Percentiles rank a stretch among this genome's conserved stretches.
Conservation (phyloP, 2,329 filamentous ascomycete genomes). For the Cercospora sojina region DNA sequence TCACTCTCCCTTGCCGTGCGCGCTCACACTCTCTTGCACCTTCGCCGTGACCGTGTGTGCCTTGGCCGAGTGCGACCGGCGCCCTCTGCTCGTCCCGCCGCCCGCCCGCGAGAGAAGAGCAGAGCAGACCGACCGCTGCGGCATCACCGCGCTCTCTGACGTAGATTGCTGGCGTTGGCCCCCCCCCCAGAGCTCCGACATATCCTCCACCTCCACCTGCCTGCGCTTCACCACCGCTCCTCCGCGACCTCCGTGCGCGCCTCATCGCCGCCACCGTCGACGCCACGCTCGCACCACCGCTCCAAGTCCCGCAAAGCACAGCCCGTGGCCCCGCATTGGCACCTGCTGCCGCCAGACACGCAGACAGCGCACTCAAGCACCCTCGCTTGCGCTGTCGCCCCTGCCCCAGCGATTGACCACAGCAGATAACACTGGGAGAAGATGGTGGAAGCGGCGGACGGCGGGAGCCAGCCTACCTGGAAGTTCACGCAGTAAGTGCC, state of each 20-base stretch:
- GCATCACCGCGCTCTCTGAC: constrained; percentile 5
- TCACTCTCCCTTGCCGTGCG: neutral
- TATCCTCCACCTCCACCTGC: neutral
- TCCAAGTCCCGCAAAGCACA: constrained; percentile 5
- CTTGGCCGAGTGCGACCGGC: constrained; percentile 5
- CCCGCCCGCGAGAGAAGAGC: neutral
- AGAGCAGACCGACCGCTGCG: neutral
- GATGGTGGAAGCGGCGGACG: constrained; percentile 92
- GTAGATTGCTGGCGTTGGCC: neutral
- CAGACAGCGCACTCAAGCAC: neutral
- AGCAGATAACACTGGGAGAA: constrained; percentile 44
- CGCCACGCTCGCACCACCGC: neutral
- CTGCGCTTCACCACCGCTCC: neutral
- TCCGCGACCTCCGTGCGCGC: neutral
- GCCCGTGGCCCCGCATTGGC: constrained; percentile 10
- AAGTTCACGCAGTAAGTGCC: constrained; percentile 94
- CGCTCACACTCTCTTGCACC: neutral
- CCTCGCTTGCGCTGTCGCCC: neutral
- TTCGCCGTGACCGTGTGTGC: neutral
- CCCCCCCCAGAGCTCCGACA: neutral
- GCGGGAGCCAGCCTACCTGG: constrained; percentile 83
- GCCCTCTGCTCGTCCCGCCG: neutral
- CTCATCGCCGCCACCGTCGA: neutral
- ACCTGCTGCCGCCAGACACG: neutral
- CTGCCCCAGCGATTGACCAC: constrained; percentile 3